Evolutionary conservation across 768 basidiomycete genomes (phyloP).

Genomic region (Pleurotus citrinopileatus): DNA sequence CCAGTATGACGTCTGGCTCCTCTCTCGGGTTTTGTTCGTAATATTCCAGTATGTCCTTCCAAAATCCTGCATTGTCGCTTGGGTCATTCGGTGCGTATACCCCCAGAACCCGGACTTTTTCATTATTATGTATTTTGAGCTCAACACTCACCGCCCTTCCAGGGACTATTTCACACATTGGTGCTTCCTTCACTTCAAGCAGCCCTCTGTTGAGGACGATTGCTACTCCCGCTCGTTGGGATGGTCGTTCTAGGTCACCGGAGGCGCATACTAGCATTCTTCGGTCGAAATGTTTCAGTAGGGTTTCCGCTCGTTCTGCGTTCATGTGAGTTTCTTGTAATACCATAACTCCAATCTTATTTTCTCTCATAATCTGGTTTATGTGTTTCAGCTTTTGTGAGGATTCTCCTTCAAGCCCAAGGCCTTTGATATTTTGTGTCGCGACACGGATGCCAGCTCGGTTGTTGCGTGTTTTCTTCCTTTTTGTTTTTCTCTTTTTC

Average conservation of each 20-base stretch:
- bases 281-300: slow-evolving; percentile 7
- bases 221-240: slow-evolving; percentile 27
- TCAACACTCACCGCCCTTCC: slow-evolving; percentile 22
- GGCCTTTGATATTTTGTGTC: slow-evolving; percentile 23
- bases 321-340: slow-evolving; percentile 32
- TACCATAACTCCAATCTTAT: slow-evolving; percentile 25
- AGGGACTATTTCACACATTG: slow-evolving; percentile 16
- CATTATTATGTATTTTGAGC: slow-evolving; percentile 17
- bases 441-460: slow-evolving; percentile 16
- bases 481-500: neutral
- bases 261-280: slow-evolving; percentile 19
- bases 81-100: slow-evolving; percentile 33
- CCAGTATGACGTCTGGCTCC: slow-evolving; percentile 30
- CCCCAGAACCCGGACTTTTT: slow-evolving; percentile 23
- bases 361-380: slow-evolving; percentile 21
- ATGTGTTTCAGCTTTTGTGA: slow-evolving; percentile 23
- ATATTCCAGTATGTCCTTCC: slow-evolving; percentile 16
- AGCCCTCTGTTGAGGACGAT: slow-evolving; percentile 29
- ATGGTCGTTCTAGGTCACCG: slow-evolving; percentile 14
- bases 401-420: neutral
- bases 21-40: slow-evolving; percentile 10
- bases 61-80: slow-evolving; percentile 27
- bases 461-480: slow-evolving; percentile 1
- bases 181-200: slow-evolving; percentile 15
- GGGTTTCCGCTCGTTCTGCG: neutral